phyloP scores from a whole-genome alignment of 192 early-diverging fungal genomes.

The Backusella circina region DNA sequence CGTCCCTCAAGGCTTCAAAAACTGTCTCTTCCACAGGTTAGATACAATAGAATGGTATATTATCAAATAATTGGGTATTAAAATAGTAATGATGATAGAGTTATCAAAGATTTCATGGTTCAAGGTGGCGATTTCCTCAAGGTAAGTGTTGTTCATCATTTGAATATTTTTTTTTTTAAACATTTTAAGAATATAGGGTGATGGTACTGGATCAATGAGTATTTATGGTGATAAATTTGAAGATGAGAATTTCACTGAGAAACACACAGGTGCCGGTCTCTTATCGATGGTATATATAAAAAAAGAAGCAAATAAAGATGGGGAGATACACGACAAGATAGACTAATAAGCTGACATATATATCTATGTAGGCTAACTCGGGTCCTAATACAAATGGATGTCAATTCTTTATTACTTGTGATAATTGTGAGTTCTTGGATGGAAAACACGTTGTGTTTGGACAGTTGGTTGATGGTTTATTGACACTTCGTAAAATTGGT shows the following conservation, averaged over 20 bases:
- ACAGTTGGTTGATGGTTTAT: constrained; percentile 76
- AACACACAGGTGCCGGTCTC: constrained; percentile 80
- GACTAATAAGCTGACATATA: constrained; percentile 14
- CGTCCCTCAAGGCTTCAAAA: constrained; percentile 84
- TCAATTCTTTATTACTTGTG: constrained; percentile 92
- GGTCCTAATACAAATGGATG: constrained; percentile 87
- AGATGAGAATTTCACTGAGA: constrained; percentile 86
- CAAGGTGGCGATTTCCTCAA: constrained; percentile 93
- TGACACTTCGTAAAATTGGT: constrained; percentile 85
- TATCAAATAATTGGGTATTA: too few relatives aligned
- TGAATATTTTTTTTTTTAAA: neutral
- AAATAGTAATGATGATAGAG: constrained; percentile 46
- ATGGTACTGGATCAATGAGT: constrained; percentile 82
- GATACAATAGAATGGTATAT: neutral
- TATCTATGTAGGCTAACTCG: constrained; percentile 61
- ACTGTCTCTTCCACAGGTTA: constrained; percentile 76
- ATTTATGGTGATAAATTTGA: constrained; percentile 80
- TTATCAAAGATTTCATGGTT: constrained; percentile 92
- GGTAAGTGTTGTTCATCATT: neutral
- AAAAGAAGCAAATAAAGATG: neutral
- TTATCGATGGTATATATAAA: constrained; percentile 89
- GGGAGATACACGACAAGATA: too few relatives aligned
- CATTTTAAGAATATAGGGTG: constrained; percentile 41
- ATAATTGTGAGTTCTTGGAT: constrained; percentile 82
- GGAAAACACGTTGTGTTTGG: constrained; percentile 91